Evolutionary conservation across 2,329 filamentous ascomycete genomes (phyloP), one percentile per base, ranked within the genome.

Genomic region (Sporothrix curviconia): DNA sequence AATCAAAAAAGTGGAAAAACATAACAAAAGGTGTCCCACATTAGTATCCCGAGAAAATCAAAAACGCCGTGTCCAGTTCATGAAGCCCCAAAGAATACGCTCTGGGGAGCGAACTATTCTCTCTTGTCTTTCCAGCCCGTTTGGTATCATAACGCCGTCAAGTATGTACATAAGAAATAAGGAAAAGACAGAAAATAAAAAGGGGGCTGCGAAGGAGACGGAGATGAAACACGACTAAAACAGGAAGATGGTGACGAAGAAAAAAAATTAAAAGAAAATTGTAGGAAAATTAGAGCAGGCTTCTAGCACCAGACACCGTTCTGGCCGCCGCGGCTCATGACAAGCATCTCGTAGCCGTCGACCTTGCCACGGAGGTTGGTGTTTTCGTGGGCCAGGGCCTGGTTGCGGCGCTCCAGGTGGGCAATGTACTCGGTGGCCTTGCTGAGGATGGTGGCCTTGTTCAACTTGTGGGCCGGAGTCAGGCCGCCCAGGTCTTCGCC

Each of bases 361-460:
- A 71, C 67, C 30, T 67, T 63, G 22, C 63, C 64, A 60, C 76
- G 73, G 19, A 80, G 65, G 44, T 73, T 69, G n/a, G 70, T 68
- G 61, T 77, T 75, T 59, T 78, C 76, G 60, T 71, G 71, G 28
- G 76, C 70, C 42, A 79, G 65, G 3, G 67, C 65, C 65, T 71
- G 74, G 52, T 69, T 69, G 61, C 63, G 64, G 40, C 61, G 60
- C 64, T 72, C 70, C 43, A 71, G 61, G 49, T 70, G 66, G 7
- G 59, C 52, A 39, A 72, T 72, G 63, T 72, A 72, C 61, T 73
- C 71, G 58, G 68, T 72, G 39, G 70, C 72, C 63, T 72, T 70
- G 68, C 63, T 68, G n/a, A 72, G 63, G 51, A 75, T 73, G 3
- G 72, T 75, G 4, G 71, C 72, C 66, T 75, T 75, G 67, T 74